phyloP scores from a whole-genome alignment of 2,329 filamentous ascomycete genomes.

The Hansfordia pulvinata region DNA sequence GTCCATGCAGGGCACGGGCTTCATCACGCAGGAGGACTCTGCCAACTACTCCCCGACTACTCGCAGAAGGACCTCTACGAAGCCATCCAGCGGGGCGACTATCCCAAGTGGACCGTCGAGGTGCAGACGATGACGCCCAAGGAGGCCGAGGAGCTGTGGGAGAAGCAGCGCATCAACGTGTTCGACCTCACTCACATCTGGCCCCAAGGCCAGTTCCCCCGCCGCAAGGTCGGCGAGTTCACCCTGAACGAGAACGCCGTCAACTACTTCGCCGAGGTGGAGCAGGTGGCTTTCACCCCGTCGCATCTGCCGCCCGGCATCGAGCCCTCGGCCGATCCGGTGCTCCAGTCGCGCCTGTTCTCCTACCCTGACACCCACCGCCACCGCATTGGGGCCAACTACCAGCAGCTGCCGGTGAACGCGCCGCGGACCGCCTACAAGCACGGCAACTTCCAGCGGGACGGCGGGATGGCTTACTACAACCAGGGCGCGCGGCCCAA shows the following conservation, averaged over 20 bases:
- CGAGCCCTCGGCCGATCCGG: conserved; percentile 29
- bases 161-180: conserved; percentile 35
- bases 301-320: conserved; percentile 36
- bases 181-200: conserved; percentile 41
- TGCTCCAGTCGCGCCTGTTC: conserved; percentile 34
- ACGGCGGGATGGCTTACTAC: conserved; percentile 12
- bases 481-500: no score
- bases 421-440: no score
- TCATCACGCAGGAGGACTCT: conserved; percentile 28
- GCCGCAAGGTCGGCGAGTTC: conserved; percentile 32
- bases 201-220: conserved; percentile 31
- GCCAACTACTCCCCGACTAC: conserved; percentile 32
- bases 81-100: conserved; percentile 35
- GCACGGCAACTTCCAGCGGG: conserved; percentile 2
- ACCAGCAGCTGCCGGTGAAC: conserved; percentile 31
- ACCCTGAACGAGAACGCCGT: conserved; percentile 39
- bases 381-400: conserved; percentile 35
- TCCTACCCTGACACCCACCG: conserved; percentile 35
- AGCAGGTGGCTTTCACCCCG: conserved; percentile 36
- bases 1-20: conserved; percentile 30
- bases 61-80: conserved; percentile 40
- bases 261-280: conserved; percentile 35
- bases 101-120: conserved; percentile 38
- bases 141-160: conserved; percentile 35
- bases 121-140: conserved; percentile 42